A percentile compares a stretch with the other conserved stretches of the same genome.
Conservation (phyloP, 108 stramenopile genomes). For the Cylindrotheca fusiformis region DNA sequence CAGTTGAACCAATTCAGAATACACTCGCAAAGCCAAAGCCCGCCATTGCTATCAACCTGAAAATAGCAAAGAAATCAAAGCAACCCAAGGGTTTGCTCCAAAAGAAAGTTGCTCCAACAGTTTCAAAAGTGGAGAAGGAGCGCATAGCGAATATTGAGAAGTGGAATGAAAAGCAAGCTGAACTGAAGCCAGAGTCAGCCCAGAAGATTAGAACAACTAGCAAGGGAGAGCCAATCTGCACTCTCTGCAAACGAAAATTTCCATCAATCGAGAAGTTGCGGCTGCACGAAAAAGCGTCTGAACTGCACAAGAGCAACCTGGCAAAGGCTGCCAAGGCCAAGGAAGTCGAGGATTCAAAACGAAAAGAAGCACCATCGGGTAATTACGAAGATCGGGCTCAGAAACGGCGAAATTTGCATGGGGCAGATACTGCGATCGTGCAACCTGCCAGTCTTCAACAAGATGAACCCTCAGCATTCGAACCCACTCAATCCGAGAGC, state of each 20-base stretch:
- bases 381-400: conserved; percentile 50
- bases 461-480: background rate
- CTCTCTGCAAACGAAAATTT: conserved; percentile 77
- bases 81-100: conserved; percentile 7
- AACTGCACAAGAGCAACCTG: conserved; percentile 74
- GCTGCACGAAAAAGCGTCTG: conserved; percentile 67
- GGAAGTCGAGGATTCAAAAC: conserved; percentile 27
- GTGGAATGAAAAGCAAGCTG: conserved; percentile 53
- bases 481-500: background rate
- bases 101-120: conserved; percentile 1
- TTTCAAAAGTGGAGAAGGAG: conserved; percentile 45
- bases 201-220: conserved; percentile 38
- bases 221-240: conserved; percentile 73
- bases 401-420: conserved; percentile 45
- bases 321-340: conserved; percentile 36
- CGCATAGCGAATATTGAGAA: conserved; percentile 68
- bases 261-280: conserved; percentile 57
- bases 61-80: conserved; percentile 28
- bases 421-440: conserved; percentile 4
- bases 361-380: background rate
- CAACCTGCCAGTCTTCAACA: background rate
- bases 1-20: background rate
- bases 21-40: conserved; percentile 10
- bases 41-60: conserved; percentile 39
- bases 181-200: conserved; percentile 4